phyloP scores from a whole-genome alignment of 2,329 filamentous ascomycete genomes.

The Diaporthe sp. region DNA sequence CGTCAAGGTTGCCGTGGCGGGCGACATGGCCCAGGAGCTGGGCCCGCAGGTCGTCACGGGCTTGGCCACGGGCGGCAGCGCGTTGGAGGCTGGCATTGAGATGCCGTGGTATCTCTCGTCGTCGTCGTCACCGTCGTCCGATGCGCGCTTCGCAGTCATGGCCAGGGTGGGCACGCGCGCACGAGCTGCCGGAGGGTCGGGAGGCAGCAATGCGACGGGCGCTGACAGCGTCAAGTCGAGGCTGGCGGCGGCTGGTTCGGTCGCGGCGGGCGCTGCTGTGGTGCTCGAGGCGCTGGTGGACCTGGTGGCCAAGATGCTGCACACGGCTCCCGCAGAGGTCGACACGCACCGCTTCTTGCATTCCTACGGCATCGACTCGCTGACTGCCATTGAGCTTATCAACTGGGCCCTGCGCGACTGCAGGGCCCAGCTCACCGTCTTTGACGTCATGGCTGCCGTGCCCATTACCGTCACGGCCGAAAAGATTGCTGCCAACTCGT shows the following conservation, averaged over 20 bases:
- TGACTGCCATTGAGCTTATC: background rate
- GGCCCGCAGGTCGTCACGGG: background rate
- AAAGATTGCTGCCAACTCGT: background rate
- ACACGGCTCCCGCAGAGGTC: background rate
- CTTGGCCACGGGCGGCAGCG: background rate
- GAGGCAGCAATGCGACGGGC: background rate
- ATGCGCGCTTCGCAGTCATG: background rate
- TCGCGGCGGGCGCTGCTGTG: background rate
- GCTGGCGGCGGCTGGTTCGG: background rate
- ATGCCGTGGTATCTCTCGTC: background rate
- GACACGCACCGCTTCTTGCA: constrained; percentile 4
- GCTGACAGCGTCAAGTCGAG: background rate
- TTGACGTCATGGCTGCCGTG: background rate
- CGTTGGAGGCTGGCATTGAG: background rate
- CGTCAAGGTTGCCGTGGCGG: background rate
- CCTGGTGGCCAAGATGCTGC: background rate
- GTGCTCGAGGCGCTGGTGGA: background rate
- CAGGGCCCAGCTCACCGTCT: background rate
- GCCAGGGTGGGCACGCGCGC: background rate
- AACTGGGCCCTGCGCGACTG: background rate
- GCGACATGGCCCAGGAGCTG: background rate
- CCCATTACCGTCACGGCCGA: background rate
- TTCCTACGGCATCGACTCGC: background rate
- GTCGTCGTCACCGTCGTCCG: background rate
- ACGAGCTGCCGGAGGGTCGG: background rate